A percentile compares a stretch with the other conserved stretches of the same genome.
These are phyloP conservation scores for Hypoxylon sp. DNA, from an alignment of 2,329 filamentous ascomycete genomes.

Conservation along the genomic window DNA sequence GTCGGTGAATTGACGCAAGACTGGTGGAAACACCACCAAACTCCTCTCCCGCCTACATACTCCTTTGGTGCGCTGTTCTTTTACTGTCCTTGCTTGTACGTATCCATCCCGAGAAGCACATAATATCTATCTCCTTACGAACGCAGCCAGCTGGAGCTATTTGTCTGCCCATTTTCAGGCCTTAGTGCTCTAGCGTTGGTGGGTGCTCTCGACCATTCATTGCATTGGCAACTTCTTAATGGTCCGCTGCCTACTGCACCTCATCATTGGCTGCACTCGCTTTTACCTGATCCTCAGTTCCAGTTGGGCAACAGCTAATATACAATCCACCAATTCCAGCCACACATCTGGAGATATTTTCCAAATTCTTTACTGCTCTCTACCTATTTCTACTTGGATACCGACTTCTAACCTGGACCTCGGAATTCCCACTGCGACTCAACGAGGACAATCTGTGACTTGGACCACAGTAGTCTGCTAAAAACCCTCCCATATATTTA, in stretches of 20 bases:
- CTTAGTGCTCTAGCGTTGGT: slow-evolving; percentile 47
- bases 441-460: slow-evolving; percentile 27
- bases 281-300: slow-evolving; percentile 35
- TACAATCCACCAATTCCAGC: slow-evolving; percentile 43
- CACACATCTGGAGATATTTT: slow-evolving; percentile 39
- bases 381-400: slow-evolving; percentile 34
- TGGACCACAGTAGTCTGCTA: slow-evolving; percentile 25
- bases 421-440: slow-evolving; percentile 24
- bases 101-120: slow-evolving; percentile 33
- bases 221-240: slow-evolving; percentile 49
- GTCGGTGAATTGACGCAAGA: slow-evolving; percentile 37
- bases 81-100: slow-evolving; percentile 31
- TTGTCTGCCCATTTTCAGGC: slow-evolving; percentile 48
- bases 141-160: slow-evolving; percentile 43
- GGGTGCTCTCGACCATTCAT: slow-evolving; percentile 50
- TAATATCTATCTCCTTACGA: slow-evolving; percentile 34
- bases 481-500: slow-evolving; percentile 28
- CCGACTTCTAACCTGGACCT: slow-evolving; percentile 34
- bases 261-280: slow-evolving; percentile 46
- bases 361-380: slow-evolving; percentile 37
- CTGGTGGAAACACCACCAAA: slow-evolving; percentile 31
- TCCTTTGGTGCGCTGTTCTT: slow-evolving; percentile 25
- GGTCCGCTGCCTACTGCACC: slow-evolving; percentile 49
- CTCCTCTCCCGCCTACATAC: slow-evolving; percentile 23
- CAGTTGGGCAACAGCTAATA: slow-evolving; percentile 47